Evolutionary conservation across 345 rosid genomes (phyloP).

Genomic region (Dovyalis caffra): DNA sequence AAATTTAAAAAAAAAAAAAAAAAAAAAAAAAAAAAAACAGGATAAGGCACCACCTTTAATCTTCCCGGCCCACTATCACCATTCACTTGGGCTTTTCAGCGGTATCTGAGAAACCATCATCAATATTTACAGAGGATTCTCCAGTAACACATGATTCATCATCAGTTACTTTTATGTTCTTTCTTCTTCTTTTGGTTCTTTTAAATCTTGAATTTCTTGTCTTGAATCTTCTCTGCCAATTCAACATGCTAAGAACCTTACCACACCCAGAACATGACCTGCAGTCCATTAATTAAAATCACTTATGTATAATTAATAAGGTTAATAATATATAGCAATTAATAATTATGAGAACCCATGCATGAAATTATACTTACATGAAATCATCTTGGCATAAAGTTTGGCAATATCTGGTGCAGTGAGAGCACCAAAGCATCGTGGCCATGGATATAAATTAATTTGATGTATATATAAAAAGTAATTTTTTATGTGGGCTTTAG

Average conservation of each 20-base stretch:
- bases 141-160: neutral
- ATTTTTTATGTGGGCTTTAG: neutral
- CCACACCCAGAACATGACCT: conserved; percentile 8
- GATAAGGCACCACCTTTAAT: neutral
- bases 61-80: neutral
- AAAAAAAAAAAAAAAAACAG: too few relatives aligned
- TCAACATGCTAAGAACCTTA: neutral
- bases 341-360: neutral
- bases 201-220: neutral
- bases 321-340: too few relatives aligned
- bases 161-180: neutral
- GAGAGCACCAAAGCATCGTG: neutral
- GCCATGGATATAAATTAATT: neutral
- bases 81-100: neutral
- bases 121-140: neutral
- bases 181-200: neutral
- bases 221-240: neutral
- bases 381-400: neutral
- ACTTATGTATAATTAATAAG: too few relatives aligned
- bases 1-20: too few relatives aligned
- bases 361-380: neutral
- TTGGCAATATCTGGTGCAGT: neutral
- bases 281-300: neutral
- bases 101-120: neutral
- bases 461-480: too few relatives aligned